Percentiles rank a stretch among this genome's conserved stretches.
Conservation (phyloP, 257 asterid genomes). For the Solanum pinnatisectum region DNA sequence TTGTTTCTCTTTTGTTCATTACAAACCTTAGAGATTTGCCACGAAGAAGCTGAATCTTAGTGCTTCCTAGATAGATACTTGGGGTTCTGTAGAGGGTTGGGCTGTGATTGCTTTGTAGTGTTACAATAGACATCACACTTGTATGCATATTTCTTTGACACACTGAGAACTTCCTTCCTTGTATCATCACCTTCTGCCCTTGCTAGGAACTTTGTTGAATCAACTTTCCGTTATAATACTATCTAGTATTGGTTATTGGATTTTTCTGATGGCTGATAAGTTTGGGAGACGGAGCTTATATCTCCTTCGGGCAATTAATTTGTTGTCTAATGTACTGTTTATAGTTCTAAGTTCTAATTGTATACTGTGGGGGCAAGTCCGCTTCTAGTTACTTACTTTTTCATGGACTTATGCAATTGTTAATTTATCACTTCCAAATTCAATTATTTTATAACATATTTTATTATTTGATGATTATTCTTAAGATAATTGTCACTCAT, state of each 20-base stretch:
- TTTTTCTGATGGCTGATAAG: background rate
- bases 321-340: background rate
- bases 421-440: background rate
- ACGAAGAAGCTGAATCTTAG: background rate
- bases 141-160: background rate
- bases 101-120: background rate
- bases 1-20: background rate
- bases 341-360: background rate
- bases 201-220: background rate
- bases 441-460: background rate
- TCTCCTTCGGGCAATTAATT: background rate
- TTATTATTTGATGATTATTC: background rate
- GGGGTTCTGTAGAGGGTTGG: background rate
- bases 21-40: background rate
- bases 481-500: slow-evolving; percentile 1
- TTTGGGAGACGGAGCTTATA: background rate
- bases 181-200: background rate
- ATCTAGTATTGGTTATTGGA: background rate
- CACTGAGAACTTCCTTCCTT: background rate
- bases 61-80: background rate
- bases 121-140: background rate
- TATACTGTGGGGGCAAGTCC: background rate
- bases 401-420: background rate
- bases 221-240: background rate
- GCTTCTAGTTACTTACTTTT: background rate